Conservation (phyloP, 2,329 filamentous ascomycete genomes). For the Sarocladiaceae sp. region DNA sequence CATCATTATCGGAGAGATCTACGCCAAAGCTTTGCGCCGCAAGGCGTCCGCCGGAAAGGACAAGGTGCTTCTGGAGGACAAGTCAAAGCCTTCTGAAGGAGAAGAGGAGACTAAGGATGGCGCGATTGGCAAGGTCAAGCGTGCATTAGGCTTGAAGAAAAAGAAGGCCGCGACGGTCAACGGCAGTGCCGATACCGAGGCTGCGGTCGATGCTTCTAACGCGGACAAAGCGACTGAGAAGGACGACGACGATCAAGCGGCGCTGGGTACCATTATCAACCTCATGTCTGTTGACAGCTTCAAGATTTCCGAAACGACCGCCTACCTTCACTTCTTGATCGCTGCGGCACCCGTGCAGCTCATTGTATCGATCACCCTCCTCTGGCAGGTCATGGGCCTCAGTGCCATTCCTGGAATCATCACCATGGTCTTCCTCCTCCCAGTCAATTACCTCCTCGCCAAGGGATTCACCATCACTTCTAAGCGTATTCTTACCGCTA, state of each 20-base stretch:
- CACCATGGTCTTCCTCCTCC: conserved; percentile 82
- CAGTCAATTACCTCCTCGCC: conserved; percentile 84
- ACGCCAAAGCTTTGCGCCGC: conserved; percentile 87
- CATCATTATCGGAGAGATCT: conserved; percentile 95
- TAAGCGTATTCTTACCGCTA: conserved; percentile 85
- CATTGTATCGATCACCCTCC: conserved; percentile 67
- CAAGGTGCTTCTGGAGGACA: conserved; percentile 58
- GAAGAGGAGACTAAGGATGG: conserved; percentile 29
- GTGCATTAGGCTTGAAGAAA: conserved; percentile 55
- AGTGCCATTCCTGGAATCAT: conserved; percentile 91
- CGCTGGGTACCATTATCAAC: conserved; percentile 97
- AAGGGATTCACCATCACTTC: conserved; percentile 80
- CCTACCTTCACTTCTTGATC: conserved; percentile 94
- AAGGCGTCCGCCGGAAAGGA: conserved; percentile 79
- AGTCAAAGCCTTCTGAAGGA: conserved; percentile 28
- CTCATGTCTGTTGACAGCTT: conserved; percentile 99
- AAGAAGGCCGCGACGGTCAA: conserved; percentile 41
- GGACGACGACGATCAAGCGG: conserved; percentile 65
- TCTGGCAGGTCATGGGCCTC: conserved; percentile 85
- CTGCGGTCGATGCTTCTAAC: conserved; percentile 21
- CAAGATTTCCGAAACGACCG: conserved; percentile 91
- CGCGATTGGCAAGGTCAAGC: conserved; percentile 44
- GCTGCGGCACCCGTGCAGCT: conserved; percentile 87
- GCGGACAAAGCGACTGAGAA: conserved; percentile 19
- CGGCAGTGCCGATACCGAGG: conserved; percentile 26